These are phyloP conservation scores for Aspergillus sclerotioniger DNA, from an alignment of 495 filamentous ascomycete species.

Conservation along the genomic window DNA sequence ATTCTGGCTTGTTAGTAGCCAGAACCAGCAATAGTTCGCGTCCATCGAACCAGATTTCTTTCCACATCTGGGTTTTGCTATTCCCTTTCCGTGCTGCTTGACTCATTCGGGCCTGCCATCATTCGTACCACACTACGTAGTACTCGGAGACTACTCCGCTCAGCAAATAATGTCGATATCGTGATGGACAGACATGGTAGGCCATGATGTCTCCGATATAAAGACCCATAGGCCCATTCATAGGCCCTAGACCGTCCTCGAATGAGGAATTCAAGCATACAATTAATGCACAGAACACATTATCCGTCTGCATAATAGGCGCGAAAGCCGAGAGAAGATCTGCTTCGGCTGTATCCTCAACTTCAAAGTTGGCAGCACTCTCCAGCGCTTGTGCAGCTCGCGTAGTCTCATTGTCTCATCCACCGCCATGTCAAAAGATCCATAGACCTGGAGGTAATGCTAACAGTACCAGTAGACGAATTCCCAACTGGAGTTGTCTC, in stretches of 20 bases:
- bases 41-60: slow-evolving; percentile 75
- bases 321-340: slow-evolving; percentile 35
- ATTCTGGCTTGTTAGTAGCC: slow-evolving; percentile 62
- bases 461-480: not conserved
- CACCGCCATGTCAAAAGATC: slow-evolving; percentile 30
- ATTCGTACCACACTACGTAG: slow-evolving; percentile 53
- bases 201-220: slow-evolving; percentile 78
- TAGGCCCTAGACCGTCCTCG: slow-evolving; percentile 60
- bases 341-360: slow-evolving; percentile 13
- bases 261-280: slow-evolving; percentile 58
- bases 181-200: slow-evolving; percentile 67
- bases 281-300: slow-evolving; percentile 24
- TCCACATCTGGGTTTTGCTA: slow-evolving; percentile 65
- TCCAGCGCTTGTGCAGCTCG: slow-evolving; percentile 29
- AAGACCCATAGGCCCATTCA: slow-evolving; percentile 76
- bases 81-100: slow-evolving; percentile 78
- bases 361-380: slow-evolving; percentile 17
- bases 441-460: no score
- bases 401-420: slow-evolving; percentile 21
- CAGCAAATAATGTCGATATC: slow-evolving; percentile 60
- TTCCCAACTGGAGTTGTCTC: not conserved
- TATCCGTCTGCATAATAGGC: slow-evolving; percentile 34
- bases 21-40: slow-evolving; percentile 62
- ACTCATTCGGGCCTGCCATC: slow-evolving; percentile 71
- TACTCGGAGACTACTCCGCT: slow-evolving; percentile 60